Conservation (phyloP, 2,329 filamentous ascomycete genomes). For the Lachnellula occidentalis region DNA sequence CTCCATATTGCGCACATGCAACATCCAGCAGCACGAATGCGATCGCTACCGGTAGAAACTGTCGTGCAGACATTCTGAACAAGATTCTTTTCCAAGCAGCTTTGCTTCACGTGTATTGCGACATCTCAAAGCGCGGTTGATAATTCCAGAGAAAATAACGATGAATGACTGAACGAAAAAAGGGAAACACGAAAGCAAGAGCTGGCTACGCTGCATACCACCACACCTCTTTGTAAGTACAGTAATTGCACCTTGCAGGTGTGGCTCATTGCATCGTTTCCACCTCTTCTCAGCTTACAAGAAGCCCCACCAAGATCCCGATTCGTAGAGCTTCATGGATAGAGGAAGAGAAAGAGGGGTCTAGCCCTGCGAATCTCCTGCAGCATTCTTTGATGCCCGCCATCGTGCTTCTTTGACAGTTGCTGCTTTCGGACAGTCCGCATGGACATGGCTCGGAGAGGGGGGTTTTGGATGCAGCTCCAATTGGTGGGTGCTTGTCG, state of each 20-base stretch:
- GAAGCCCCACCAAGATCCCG: neutral
- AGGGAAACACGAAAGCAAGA: neutral
- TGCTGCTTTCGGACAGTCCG: neutral
- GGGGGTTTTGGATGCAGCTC: neutral
- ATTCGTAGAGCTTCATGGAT: neutral
- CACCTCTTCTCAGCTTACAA: neutral
- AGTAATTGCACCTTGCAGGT: neutral
- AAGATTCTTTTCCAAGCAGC: neutral
- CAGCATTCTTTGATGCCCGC: neutral
- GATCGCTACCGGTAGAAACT: slow-evolving; percentile 1
- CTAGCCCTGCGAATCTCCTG: neutral
- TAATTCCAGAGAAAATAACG: neutral
- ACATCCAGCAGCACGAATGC: slow-evolving; percentile 3
- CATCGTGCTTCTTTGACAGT: neutral
- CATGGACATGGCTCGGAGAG: no score
- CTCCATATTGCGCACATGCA: slow-evolving; percentile 19
- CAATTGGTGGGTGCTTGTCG: neutral
- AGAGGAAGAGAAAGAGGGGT: neutral
- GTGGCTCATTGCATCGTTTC: neutral
- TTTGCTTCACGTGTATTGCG: neutral
- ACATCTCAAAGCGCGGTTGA: neutral
- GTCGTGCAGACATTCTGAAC: slow-evolving; percentile 10
- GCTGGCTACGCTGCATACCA: neutral
- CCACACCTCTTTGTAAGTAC: neutral
- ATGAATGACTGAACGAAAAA: neutral